phyloP scores from a whole-genome alignment of 2,329 filamentous ascomycete genomes.

The Calonectria leucothoes region DNA sequence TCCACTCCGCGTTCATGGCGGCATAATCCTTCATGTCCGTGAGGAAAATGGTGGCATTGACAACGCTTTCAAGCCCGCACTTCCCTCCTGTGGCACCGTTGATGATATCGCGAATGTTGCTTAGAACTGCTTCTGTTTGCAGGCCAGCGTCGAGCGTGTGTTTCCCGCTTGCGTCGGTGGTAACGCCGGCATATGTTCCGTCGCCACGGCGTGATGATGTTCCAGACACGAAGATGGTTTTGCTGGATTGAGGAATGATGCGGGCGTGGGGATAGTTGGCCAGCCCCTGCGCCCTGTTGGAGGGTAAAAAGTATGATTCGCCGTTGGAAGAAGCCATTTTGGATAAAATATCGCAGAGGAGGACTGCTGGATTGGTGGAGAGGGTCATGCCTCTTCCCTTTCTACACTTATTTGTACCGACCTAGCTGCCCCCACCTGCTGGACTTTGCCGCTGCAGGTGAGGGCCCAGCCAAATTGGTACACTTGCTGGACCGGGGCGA shows the following conservation, averaged over 20 bases:
- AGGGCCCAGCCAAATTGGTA: not conserved
- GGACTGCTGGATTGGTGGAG: not conserved
- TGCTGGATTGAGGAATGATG: not conserved
- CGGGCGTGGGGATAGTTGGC: constrained; percentile 11
- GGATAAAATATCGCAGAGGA: not conserved
- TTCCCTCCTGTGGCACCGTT: not conserved
- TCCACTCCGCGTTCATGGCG: constrained; percentile 21
- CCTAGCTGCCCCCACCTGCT: not conserved
- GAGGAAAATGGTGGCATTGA: constrained; percentile 15
- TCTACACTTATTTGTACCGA: not conserved
- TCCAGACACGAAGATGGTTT: constrained; percentile 15
- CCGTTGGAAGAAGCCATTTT: constrained; percentile 3
- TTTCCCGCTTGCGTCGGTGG: not conserved
- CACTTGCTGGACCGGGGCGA: not conserved
- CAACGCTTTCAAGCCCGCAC: not conserved
- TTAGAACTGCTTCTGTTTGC: not conserved
- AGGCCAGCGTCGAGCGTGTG: not conserved
- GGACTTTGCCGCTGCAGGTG: not conserved
- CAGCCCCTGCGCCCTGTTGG: not conserved
- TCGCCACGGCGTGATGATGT: constrained; percentile 13
- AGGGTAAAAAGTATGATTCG: not conserved
- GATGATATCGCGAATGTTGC: not conserved
- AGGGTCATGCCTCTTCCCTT: not conserved
- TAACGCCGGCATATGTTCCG: constrained; percentile 17
- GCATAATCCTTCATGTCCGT: constrained; percentile 11